Base-by-base conservation (phyloP, 2,329 filamentous ascomycete species). In the Nemania sp. region DNA sequence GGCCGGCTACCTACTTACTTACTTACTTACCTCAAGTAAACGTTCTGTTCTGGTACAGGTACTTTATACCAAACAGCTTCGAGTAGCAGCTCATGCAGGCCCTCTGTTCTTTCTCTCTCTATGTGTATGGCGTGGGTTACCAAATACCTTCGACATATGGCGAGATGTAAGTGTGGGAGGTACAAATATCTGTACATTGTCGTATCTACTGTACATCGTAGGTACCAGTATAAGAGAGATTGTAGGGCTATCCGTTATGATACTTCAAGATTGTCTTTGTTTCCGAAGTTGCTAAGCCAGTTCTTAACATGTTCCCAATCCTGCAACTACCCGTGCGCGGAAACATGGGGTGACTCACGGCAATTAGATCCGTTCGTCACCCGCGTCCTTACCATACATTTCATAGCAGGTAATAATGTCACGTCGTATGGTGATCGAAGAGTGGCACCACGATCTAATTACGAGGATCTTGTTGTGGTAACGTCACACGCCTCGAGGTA, bases 311-410 rank as follows among this genome's bases (percentile, higher is more conserved):
- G 29, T 46, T 46, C 37, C 35, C 56, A 20, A 9, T 40, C 13
- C 42, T 45, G 69, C 60, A 34, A 57, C 59, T 37, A 68, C 64
- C 69, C 69, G 68, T 29, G 47, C 52, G 17, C 45, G 39, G 62
- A 57, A 64, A 52, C 64, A 67, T 60, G 56, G 63, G 42, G 46
- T 64, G 54, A 47, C 57, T 35, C 46, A 47, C 59, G 49, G 51
- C 47, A 43, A 66, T 57, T 61, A 54, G 49, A 52, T 48, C 65
- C 25, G 66, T 69, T 69, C 67, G 68, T 61, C 52, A 55, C 40
- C 57, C 15, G 60, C 56, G 61, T 63, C 55, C 58, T 48, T 57
- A 50, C 20, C 13, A 51, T 34, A 43, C 46, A 35, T 45, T 46
- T 56, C 37, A 40, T 50, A 46, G 40, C 54, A 48, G 47, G 17